phyloP scores from a whole-genome alignment of 164 flowering plant genomes.

The Litsea cubeba region DNA sequence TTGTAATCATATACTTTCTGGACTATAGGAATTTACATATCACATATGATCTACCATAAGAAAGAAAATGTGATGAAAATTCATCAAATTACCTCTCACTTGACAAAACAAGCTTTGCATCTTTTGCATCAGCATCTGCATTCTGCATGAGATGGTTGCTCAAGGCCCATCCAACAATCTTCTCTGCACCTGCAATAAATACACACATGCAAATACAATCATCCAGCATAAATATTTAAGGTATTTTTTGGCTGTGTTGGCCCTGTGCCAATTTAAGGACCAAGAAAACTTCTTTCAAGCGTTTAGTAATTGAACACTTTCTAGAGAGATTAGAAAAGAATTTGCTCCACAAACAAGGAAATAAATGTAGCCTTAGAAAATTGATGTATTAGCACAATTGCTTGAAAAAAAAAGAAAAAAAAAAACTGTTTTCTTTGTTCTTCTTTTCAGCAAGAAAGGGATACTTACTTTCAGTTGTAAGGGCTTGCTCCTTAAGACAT shows the following conservation, averaged over 20 bases:
- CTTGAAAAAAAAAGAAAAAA: too few relatives aligned
- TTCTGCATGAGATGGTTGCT: slow-evolving; percentile 71
- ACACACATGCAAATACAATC: too few relatives aligned
- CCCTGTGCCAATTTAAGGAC: too few relatives aligned
- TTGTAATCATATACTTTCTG: background rate
- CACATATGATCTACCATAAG: background rate
- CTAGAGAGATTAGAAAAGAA: too few relatives aligned
- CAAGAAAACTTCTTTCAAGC: too few relatives aligned
- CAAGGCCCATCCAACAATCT: slow-evolving; percentile 84
- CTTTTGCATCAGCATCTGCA: slow-evolving; percentile 35
- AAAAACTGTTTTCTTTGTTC: too few relatives aligned
- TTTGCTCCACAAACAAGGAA: too few relatives aligned
- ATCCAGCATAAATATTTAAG: too few relatives aligned
- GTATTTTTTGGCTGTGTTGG: too few relatives aligned
- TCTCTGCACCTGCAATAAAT: slow-evolving; percentile 55
- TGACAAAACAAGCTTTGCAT: slow-evolving; percentile 64
- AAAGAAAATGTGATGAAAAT: background rate
- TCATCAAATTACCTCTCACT: slow-evolving; percentile 53
- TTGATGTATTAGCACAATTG: background rate
- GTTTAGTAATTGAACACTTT: too few relatives aligned
- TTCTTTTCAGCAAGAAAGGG: too few relatives aligned
- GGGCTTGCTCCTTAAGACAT: slow-evolving; percentile 73
- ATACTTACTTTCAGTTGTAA: slow-evolving; percentile 70
- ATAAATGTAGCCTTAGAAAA: background rate
- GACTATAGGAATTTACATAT: background rate